Evolutionary conservation across 148 eudicot genomes (phyloP).

Genomic region (Nepenthes gracilis): DNA sequence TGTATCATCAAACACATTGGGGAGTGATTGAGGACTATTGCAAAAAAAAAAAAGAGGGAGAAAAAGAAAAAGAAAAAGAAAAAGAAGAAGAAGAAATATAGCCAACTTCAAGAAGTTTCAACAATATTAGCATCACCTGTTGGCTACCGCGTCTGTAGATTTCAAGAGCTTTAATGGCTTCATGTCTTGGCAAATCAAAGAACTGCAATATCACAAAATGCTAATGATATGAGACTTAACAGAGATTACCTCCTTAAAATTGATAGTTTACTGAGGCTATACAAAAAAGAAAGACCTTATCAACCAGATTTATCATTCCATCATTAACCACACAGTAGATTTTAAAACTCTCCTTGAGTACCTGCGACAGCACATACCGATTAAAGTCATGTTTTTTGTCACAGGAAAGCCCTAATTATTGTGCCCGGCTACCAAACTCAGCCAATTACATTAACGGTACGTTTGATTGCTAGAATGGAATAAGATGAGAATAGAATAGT

Average conservation of each 20-base stretch:
- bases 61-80: not conserved
- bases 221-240: too few relatives aligned
- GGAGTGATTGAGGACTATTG: not conserved
- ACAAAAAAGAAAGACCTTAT: conserved; percentile 44
- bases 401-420: not conserved
- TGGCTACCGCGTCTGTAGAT: conserved; percentile 91
- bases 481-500: too few relatives aligned
- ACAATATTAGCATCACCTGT: conserved; percentile 43
- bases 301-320: conserved; percentile 90
- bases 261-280: too few relatives aligned
- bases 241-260: too few relatives aligned
- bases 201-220: conserved; percentile 39
- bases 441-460: too few relatives aligned
- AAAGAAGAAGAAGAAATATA: not conserved
- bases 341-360: conserved; percentile 95
- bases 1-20: too few relatives aligned
- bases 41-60: not conserved
- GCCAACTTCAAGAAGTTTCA: not conserved
- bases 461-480: too few relatives aligned
- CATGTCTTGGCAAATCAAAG: conserved; percentile 99
- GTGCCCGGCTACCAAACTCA: too few relatives aligned
- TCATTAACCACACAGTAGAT: conserved; percentile 93
- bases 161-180: conserved; percentile 90
- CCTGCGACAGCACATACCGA: conserved; percentile 20
- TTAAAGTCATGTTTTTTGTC: too few relatives aligned